Evolutionary conservation across 2,329 filamentous ascomycete genomes (phyloP).

Genomic region (Alternaria gansuensis): DNA sequence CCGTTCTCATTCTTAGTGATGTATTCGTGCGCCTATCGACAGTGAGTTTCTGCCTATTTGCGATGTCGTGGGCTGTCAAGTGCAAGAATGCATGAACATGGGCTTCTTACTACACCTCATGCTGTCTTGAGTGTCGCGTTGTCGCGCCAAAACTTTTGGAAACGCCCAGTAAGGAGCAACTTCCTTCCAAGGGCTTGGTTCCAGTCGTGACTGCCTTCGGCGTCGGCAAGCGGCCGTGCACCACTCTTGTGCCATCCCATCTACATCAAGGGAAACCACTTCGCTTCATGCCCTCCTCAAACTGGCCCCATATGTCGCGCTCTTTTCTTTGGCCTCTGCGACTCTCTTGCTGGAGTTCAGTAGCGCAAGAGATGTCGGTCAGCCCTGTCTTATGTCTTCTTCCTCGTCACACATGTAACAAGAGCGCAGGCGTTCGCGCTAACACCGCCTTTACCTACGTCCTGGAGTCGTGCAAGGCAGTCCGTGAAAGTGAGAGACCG

Average conservation of each 20-base stretch:
- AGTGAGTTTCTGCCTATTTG: not conserved
- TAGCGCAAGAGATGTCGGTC: not conserved
- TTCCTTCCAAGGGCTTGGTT: not conserved
- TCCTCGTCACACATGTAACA: not conserved
- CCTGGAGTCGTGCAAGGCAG: not conserved
- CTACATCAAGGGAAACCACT: not conserved
- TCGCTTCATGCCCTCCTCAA: not conserved
- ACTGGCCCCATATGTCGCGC: not conserved
- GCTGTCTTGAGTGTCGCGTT: not conserved
- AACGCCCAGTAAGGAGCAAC: not conserved
- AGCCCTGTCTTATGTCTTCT: not conserved
- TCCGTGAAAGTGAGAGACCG: constrained; percentile 4
- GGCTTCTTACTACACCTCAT: not conserved
- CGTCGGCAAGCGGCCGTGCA: not conserved
- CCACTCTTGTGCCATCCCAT: not conserved
- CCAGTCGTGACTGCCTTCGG: not conserved
- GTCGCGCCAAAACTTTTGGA: not conserved
- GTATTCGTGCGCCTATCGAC: not conserved
- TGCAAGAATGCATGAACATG: not conserved
- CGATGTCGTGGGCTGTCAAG: not conserved
- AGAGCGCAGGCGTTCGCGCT: not conserved
- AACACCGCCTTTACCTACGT: not conserved
- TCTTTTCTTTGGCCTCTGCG: not conserved
- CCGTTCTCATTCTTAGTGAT: not conserved
- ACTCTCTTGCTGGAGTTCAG: not conserved